Base-by-base conservation (phyloP, 495 filamentous ascomycete genomes). In the Neurospora sp. region DNA sequence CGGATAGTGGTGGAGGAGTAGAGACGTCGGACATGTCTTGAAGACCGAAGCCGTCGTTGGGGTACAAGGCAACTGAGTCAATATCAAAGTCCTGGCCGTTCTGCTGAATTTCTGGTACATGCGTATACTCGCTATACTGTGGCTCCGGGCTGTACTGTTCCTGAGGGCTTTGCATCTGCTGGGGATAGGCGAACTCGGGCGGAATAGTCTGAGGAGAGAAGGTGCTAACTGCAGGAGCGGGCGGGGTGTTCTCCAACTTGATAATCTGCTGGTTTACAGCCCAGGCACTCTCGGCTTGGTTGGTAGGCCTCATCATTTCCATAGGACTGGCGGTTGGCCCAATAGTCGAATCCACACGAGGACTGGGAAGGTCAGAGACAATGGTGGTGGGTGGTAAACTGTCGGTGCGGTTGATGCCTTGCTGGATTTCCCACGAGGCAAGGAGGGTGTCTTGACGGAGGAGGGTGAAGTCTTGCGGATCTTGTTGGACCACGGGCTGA, bases 301-400 rank as follows among this genome's bases (percentile, higher is more conserved):
- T 85, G 71, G 84, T 83, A 14, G 84, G 84, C 69, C 80, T 81
- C 80, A 85, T 85, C 76, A 85, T 78, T 66, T 82, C 80, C 83
- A 85, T 85, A 31, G 84, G 84, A 44, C 79, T 80, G 11, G 71
- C 79, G 70, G 78, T 81, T 16, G 80, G 79, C 4, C 73, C 76
- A 27, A 46, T 42, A 66, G 20, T 70, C 16, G 72, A 72, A n/a
- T 79, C 71, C 10, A 76, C 48, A 41, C 74, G 66, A 20, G 75
- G 70, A 38, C 75, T 77, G 20, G 74, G 76, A n/a, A 81, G 74
- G 48, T 81, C 80, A 2, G 80, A 69, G 46, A 81, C 78, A 42
- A 81, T 81, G 41, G 75, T 76, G 9, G 75, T 79, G 8, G 72
- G 71, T 6, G 80, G 79, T 10, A 81, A 71, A 70, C 77, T 81